Evolutionary conservation across 225 moss, liverwort and hornwort species (phyloP), one percentile per base, ranked within the genome.

Genomic region (Pseudoscleropodium purum): DNA sequence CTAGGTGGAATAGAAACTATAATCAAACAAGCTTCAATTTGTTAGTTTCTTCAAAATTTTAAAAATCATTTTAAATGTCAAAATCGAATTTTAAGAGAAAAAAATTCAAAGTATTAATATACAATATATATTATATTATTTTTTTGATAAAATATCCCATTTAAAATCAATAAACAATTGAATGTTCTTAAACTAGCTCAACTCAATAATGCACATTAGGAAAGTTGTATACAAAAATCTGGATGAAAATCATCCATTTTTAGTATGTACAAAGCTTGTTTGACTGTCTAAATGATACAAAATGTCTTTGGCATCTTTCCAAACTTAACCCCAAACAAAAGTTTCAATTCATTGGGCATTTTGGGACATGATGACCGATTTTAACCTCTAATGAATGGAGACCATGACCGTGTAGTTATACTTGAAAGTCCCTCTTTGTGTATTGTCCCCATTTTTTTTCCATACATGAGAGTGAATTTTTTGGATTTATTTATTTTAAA

Each of bases 71-170:
- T 15, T 41, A 8, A 72, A 41, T 27, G 43, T 9, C 27, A 73
- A 41, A 72, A 41, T 27, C 14, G 26, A 26, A 5, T 15, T 25
- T 72, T 26, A 13, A 39, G 11, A 7, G 15, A 41, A 74, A 74
- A 17, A 10, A 16, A 10, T 3, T 4, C 3, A 27, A 10, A 29
- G 0, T 10, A 29, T 29, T 5, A 15, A 74, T 45, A 17, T 73
- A 29, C 0, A 29, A 1, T 45, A 0, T 6, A 15, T 72, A 27
- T 5, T 43, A 0, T 41, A 74, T 6, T 3, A n/a, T 69, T 10
- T 30, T 74, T 45, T 6, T 29, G 0, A 74, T 29, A 17, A 27
- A 45, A 10, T 30, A 29, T 1, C 16, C 4, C 1, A 16, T 3
- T 43, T 5, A 72, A 8, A 26, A 41, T 72, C 4, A 43, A 73